Evolutionary conservation across 192 early-diverging fungal species (phyloP), one percentile per base, ranked within the genome.

Genomic region (Entomortierella parvispora): DNA sequence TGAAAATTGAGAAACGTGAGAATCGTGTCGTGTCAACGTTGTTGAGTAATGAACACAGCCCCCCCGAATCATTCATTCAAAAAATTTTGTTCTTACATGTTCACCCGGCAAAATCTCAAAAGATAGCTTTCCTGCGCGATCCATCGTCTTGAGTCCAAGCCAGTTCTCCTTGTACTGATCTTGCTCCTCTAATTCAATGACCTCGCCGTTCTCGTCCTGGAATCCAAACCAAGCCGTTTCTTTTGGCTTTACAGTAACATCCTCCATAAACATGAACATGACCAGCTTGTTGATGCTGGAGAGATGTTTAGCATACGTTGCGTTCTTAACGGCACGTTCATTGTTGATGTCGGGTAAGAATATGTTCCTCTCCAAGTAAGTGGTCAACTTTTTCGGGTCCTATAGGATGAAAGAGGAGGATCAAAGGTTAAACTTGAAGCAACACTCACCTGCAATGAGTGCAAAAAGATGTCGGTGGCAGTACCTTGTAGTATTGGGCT

Each of bases 401-500:
- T 72, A 47, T 20, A 55, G 71, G 17, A 17, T 2, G 20, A 31
- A 59, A 2, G 2, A 47, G 37, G 26, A 58, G 37, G 3, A 55
- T 32, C 15, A 20, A 10, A 5, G 10, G 12, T 3, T 31, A 55
- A 11, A 26, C 1, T 10, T 28, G n/a, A 54, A 56, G 44, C 45
- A 11, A n/a, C n/a, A n/a, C n/a, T n/a, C n/a, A n/a, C n/a, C n/a
- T 44, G 34, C n/a, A 28, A 11, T 11, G 31, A n/a, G 1, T 4
- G n/a, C 32, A 15, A 40, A 20, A 66, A 4, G n/a, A 15, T 31
- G 14, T 7, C 17, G n/a, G n/a, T n/a, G n/a, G n/a, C n/a, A n/a
- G n/a, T 46, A 90, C 90, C 63, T 95, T 95, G 69, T 88, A 99
- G 61, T 98, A 99, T 83, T 99, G 97, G 4, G 96, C 97, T 83